Conservation (phyloP, 2,329 filamentous ascomycete genomes). For the Monosporascus ibericus region DNA sequence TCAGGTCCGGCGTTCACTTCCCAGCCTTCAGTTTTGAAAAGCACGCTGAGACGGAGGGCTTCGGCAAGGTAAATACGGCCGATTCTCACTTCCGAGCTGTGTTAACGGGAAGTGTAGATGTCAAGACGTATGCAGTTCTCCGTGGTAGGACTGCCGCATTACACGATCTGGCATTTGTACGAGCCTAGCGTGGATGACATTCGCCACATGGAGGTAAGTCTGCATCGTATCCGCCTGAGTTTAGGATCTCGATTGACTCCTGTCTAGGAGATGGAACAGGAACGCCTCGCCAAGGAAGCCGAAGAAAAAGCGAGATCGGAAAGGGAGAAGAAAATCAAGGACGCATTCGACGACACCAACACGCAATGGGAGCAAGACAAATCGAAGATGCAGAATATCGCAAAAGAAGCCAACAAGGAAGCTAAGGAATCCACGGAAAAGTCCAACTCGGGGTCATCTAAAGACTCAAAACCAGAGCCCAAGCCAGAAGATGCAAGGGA, state of each 20-base stretch:
- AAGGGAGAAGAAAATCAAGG: slow-evolving; percentile 70
- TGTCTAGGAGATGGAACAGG: slow-evolving; percentile 80
- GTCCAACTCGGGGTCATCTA: neutral
- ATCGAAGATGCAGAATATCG: slow-evolving; percentile 65
- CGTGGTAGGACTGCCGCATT: slow-evolving; percentile 91
- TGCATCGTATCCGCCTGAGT: neutral
- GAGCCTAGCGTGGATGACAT: slow-evolving; percentile 98
- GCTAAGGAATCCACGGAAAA: slow-evolving; percentile 18
- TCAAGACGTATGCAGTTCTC: slow-evolving; percentile 93
- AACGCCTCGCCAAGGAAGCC: slow-evolving; percentile 70
- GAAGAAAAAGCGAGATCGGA: slow-evolving; percentile 72
- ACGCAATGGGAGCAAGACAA: slow-evolving; percentile 90
- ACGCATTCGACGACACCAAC: slow-evolving; percentile 70
- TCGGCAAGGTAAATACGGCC: slow-evolving; percentile 72
- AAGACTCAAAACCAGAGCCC: too few species aligned
- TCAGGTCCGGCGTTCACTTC: slow-evolving; percentile 92
- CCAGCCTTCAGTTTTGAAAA: slow-evolving; percentile 98
- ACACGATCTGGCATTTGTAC: slow-evolving; percentile 99
- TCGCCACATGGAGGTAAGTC: slow-evolving; percentile 79
- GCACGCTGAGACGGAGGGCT: slow-evolving; percentile 96
- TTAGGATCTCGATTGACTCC: slow-evolving; percentile 7
- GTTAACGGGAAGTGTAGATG: slow-evolving; percentile 57
- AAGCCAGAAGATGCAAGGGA: neutral
- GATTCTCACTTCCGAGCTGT: slow-evolving; percentile 3
- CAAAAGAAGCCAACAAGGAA: slow-evolving; percentile 46